Evolutionary conservation across 192 early-diverging fungal genomes (phyloP), one percentile per base, ranked within the genome.

Genomic region (Geranomyces michiganensis): DNA sequence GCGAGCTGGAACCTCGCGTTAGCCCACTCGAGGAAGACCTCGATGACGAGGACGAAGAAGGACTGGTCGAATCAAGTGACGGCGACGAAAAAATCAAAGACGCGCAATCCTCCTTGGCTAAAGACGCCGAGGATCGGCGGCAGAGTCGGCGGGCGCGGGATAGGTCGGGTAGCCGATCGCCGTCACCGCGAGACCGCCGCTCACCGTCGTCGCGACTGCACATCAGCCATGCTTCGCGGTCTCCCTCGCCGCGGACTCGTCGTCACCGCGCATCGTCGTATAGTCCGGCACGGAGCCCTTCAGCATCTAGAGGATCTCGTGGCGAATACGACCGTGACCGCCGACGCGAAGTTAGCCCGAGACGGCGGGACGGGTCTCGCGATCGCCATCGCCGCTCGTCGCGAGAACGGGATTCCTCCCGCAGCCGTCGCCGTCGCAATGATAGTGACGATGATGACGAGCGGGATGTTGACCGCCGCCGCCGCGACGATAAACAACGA

Each of bases 1-100:
- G 90, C 51, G 92, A 93, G 33, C 64, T 99, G 62, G 82, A 91
- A 45, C 92, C 92, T 5, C 77, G 95, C 22, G 79, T 90, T 14
- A 92, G 91, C 67, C 90, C 89, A 9, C 73, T 97, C 19, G 86
- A 92, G 48, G 89, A 90, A 14, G 84, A 84, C 46, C 47, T 86
- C 55, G 85, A 84, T 27, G 63, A 76, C 1, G 68, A 74, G 49
- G 58, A 69, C 26, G 36, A 49, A 21, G 29, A 49, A 24, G 32
- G 71, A 68, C 5, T 41, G 10, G 10, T 41, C 3, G 36, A 41
- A 3, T 41, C 36, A 10, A 29, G n/a, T 14, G 61, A 24, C n/a
- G 44, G 61, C 24, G 61, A 31, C 6, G 61, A 27, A 27, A 27
- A 55, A 27, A 15, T 7, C 21, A 27, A 27, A 15, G 43, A 14